Evolutionary conservation across 176 grass and related monocot genomes (phyloP).

Genomic region (Phyllostachys edulis): DNA sequence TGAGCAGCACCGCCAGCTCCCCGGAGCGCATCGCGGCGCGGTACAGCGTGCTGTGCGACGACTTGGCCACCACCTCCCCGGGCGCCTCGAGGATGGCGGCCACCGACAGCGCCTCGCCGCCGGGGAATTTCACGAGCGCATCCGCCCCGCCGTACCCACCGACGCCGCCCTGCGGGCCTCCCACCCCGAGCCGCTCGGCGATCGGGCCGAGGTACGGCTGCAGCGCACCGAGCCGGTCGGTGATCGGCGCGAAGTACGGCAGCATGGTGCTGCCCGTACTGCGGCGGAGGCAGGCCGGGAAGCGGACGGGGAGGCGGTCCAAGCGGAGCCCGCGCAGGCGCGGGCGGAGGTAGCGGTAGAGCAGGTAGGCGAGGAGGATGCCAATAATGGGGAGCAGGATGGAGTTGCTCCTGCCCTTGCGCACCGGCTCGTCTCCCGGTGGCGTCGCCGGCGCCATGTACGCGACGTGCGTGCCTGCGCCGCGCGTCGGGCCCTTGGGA

Average conservation of each 20-base stretch:
- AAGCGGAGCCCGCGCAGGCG: constrained; percentile 46
- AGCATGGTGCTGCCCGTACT: constrained; percentile 38
- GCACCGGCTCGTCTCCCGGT: constrained; percentile 24
- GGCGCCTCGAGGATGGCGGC: constrained; percentile 84
- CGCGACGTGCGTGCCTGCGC: constrained; percentile 16
- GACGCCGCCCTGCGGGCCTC: background rate
- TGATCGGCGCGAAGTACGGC: constrained; percentile 54
- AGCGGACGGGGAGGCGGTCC: constrained; percentile 29
- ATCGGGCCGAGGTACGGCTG: constrained; percentile 44
- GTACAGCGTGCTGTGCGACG: constrained; percentile 83
- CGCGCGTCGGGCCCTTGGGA: background rate
- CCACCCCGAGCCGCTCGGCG: constrained; percentile 44
- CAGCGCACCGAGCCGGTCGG: constrained; percentile 58
- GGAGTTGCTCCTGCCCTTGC: constrained; percentile 45
- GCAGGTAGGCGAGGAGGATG: constrained; percentile 51
- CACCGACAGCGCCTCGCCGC: constrained; percentile 75
- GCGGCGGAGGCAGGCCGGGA: constrained; percentile 45
- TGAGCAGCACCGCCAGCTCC: constrained; percentile 63
- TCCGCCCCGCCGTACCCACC: constrained; percentile 14
- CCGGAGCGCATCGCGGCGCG: constrained; percentile 60
- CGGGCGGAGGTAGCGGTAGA: constrained; percentile 62
- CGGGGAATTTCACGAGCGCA: constrained; percentile 71
- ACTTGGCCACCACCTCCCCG: constrained; percentile 90
- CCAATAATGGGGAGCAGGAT: constrained; percentile 56
- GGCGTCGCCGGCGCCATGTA: constrained; percentile 28